phyloP scores from a whole-genome alignment of 768 basidiomycete species.

The Melanogaster broomeanus region DNA sequence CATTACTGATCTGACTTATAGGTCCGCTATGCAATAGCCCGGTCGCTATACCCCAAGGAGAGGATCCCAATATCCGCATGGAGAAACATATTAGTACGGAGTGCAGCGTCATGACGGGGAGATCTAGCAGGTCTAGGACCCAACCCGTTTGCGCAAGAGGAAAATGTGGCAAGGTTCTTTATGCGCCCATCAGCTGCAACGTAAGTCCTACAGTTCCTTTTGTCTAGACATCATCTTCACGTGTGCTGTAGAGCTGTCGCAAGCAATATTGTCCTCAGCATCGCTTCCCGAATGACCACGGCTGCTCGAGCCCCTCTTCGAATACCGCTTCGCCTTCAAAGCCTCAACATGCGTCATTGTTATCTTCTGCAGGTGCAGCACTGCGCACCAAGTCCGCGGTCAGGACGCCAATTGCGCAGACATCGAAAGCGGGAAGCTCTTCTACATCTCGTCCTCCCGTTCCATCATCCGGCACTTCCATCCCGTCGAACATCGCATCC shows the following conservation, averaged over 20 bases:
- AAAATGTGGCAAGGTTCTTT: conserved; percentile 73
- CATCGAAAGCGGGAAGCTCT: conserved; percentile 8
- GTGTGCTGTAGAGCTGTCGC: conserved; percentile 57
- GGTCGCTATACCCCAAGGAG: conserved; percentile 71
- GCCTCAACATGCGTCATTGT: conserved; percentile 2
- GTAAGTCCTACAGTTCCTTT: conserved; percentile 46
- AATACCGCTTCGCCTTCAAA: conserved; percentile 13
- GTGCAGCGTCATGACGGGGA: conserved; percentile 72
- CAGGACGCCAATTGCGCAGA: conserved; percentile 3
- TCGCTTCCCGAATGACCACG: conserved; percentile 76
- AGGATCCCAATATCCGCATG: conserved; percentile 83
- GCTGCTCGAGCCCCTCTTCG: conserved; percentile 39
- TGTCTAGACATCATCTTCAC: neutral
- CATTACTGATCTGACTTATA: conserved; percentile 24
- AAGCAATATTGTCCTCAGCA: conserved; percentile 77
- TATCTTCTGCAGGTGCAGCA: neutral
- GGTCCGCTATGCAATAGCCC: conserved; percentile 80
- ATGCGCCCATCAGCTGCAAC: conserved; percentile 71
- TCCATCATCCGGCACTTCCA: conserved; percentile 8
- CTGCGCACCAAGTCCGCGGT: conserved; percentile 6
- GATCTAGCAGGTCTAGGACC: conserved; percentile 45
- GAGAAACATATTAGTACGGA: conserved; percentile 68
- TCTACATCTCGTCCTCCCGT: neutral
- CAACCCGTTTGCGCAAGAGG: conserved; percentile 59
- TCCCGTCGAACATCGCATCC: conserved; percentile 13